Conservation (phyloP, 164 flowering plant species). For the Pachysandra terminalis region DNA sequence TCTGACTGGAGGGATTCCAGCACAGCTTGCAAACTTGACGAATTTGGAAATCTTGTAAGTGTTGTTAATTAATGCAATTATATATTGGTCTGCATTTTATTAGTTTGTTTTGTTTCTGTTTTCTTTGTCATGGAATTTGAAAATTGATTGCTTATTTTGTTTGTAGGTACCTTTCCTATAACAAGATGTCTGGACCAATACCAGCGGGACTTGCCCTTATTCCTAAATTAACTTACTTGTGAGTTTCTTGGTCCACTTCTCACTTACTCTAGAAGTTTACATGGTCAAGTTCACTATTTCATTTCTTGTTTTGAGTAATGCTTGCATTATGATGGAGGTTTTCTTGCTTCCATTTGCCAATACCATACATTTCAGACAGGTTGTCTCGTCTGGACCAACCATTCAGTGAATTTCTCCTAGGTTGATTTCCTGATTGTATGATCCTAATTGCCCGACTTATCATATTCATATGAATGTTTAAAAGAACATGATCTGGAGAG, state of each 20-base stretch:
- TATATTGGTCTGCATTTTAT: too few relatives aligned
- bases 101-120: background rate
- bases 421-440: too few relatives aligned
- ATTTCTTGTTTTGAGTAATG: background rate
- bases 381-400: too few relatives aligned
- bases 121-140: background rate
- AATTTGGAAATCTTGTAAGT: conserved; percentile 90
- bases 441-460: too few relatives aligned
- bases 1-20: conserved; percentile 88
- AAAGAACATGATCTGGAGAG: too few relatives aligned
- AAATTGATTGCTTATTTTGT: conserved; percentile 15
- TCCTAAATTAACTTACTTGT: conserved; percentile 79
- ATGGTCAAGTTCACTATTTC: too few relatives aligned
- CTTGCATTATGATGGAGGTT: background rate
- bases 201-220: conserved; percentile 75
- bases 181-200: conserved; percentile 86
- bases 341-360: too few relatives aligned
- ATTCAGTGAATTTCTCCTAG: too few relatives aligned
- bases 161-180: conserved; percentile 77
- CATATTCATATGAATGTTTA: too few relatives aligned
- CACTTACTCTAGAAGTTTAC: background rate
- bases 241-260: conserved; percentile 31
- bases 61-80: background rate
- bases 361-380: too few relatives aligned
- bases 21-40: conserved; percentile 89